A percentile compares a stretch with the other conserved stretches of the same genome.
phyloP scores from a whole-genome alignment of 441 rosid genomes.

The Populus hybrid region DNA sequence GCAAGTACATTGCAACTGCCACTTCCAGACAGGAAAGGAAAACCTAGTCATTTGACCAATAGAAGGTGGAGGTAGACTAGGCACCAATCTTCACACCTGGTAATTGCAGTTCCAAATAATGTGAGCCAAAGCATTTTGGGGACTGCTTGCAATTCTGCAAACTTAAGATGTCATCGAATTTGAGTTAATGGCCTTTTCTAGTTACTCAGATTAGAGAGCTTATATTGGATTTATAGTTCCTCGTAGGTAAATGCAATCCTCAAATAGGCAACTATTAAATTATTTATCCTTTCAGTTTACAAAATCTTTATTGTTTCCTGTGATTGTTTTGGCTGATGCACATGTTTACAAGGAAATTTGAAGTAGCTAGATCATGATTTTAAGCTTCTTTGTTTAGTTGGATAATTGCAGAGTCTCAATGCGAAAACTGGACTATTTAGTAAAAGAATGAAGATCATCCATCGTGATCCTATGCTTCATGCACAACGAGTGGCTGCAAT shows the following conservation, averaged over 20 bases:
- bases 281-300: background rate
- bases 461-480: slow-evolving; percentile 72
- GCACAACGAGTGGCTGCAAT: slow-evolving; percentile 94
- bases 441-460: slow-evolving; percentile 90
- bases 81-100: too few relatives aligned
- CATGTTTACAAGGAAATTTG: background rate
- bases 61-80: too few relatives aligned
- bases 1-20: too few relatives aligned
- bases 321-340: slow-evolving; percentile 7
- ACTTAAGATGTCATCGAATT: background rate
- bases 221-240: background rate
- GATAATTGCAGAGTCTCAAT: slow-evolving; percentile 82
- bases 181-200: background rate
- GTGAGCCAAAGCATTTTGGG: background rate
- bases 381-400: slow-evolving; percentile 48
- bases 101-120: background rate
- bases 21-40: too few relatives aligned
- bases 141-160: background rate
- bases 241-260: background rate
- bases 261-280: background rate
- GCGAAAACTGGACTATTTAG: slow-evolving; percentile 94
- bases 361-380: slow-evolving; percentile 17
- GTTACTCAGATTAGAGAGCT: background rate
- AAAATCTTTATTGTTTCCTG: background rate
- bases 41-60: too few relatives aligned